phyloP scores from a whole-genome alignment of 2,329 filamentous ascomycete species.

The Ophiostoma himal-ulmi region DNA sequence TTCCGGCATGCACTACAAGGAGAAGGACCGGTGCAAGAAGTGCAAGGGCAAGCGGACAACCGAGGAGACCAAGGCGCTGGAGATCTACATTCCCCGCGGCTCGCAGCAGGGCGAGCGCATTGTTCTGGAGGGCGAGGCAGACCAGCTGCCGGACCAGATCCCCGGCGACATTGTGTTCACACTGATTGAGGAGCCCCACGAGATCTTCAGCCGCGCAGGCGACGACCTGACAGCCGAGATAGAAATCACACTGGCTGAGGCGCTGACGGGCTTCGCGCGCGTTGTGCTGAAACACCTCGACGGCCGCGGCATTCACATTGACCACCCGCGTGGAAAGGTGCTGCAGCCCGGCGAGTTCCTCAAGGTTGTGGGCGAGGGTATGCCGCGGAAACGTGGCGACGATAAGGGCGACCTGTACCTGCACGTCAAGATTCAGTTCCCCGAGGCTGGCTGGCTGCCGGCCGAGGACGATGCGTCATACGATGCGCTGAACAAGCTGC shows the following conservation, averaged over 20 bases:
- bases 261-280: slow-evolving; percentile 81
- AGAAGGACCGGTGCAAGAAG: slow-evolving; percentile 98
- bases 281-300: slow-evolving; percentile 90
- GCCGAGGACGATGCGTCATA: slow-evolving; percentile 54
- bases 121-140: slow-evolving; percentile 84
- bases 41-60: slow-evolving; percentile 89
- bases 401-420: slow-evolving; percentile 81
- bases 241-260: slow-evolving; percentile 73
- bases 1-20: slow-evolving; percentile 79
- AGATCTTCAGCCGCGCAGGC: slow-evolving; percentile 74
- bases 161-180: slow-evolving; percentile 93
- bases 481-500: slow-evolving; percentile 64
- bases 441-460: slow-evolving; percentile 75
- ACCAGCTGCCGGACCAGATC: slow-evolving; percentile 81
- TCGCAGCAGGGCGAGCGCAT: slow-evolving; percentile 84
- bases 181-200: slow-evolving; percentile 73
- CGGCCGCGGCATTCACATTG: slow-evolving; percentile 78
- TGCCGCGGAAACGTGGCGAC: slow-evolving; percentile 87
- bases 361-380: slow-evolving; percentile 83
- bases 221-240: slow-evolving; percentile 78
- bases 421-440: slow-evolving; percentile 79
- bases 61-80: slow-evolving; percentile 86
- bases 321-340: slow-evolving; percentile 74
- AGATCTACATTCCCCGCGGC: slow-evolving; percentile 91
- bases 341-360: slow-evolving; percentile 78